Evolutionary conservation across 2,329 filamentous ascomycete species (phyloP), one percentile per base, ranked within the genome.

Genomic region (Septoria petroselini): DNA sequence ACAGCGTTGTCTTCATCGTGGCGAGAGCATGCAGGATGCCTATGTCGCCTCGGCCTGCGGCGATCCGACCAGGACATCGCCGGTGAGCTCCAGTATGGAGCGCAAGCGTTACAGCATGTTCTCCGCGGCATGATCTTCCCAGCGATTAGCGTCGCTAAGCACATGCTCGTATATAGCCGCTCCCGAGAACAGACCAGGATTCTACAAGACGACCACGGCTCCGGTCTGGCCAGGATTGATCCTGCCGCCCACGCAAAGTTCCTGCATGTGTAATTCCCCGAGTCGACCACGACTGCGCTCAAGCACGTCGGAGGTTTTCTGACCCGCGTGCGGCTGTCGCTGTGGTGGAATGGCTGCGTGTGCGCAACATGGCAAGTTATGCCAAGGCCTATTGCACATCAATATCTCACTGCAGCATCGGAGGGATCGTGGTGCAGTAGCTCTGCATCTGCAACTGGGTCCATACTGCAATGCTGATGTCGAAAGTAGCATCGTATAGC

Each of bases 381-480:
- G 43, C 43, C 34, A 46, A 31, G 43, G 21, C 6, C 11, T 4
- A 15, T 8, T 17, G 43, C 43, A 14, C 1, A n/a, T 33, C 43
- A 46, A 46, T 46, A 46, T 46, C 43, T 40, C 34, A 31, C 43
- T 46, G 43, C 43, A 46, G 23, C 17, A 15, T 15, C 17, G 23
- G 17, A 25, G 17, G 34, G 43, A 27, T 29, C 14, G 9, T 14
- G 17, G 43, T 25, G 43, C 43, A 39, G 43, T 38, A 39, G 41
- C 41, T 11, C 12, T 3, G 41, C 29, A 25, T 14, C 7, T 17
- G 8, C 8, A 12, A 30, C 12, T 7, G 27, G 27, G 27, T 7
- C 12, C 27, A 30, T 7, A 7, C 34, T 6, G 4, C 11, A 19
- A 19, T 11, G 14, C 15, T 38, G 30, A 33, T 15, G 30, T 33